Evolutionary conservation across 2,329 filamentous ascomycete genomes (phyloP).

Genomic region (Chaetomiaceae sp.): DNA sequence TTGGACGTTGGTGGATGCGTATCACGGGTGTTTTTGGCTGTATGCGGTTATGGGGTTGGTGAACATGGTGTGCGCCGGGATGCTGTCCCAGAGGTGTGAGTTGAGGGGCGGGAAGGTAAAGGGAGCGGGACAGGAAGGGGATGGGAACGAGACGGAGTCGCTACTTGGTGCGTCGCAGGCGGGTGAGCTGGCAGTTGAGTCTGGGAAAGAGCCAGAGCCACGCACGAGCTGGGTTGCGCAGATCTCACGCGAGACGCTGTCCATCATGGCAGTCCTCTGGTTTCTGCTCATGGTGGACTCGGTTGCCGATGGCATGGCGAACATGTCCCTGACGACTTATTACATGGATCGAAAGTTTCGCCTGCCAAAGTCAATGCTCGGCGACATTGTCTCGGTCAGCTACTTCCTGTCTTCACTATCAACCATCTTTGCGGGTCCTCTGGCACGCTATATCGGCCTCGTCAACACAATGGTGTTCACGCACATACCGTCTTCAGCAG

Average conservation of each 20-base stretch:
- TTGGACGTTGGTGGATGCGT: constrained; percentile 48
- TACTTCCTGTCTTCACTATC: constrained; percentile 53
- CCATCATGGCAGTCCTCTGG: constrained; percentile 61
- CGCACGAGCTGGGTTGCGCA: constrained; percentile 42
- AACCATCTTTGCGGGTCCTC: constrained; percentile 53
- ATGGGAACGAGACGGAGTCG: constrained; percentile 13
- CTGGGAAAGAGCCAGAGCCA: constrained; percentile 11
- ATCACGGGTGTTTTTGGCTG: constrained; percentile 56
- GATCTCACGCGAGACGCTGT: constrained; percentile 54
- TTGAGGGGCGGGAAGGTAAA: constrained; percentile 32
- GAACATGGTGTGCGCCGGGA: constrained; percentile 44
- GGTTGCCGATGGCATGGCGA: constrained; percentile 62
- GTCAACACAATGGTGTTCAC: constrained; percentile 64
- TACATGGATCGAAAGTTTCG: constrained; percentile 55
- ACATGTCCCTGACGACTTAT: constrained; percentile 54
- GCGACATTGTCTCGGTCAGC: constrained; percentile 52
- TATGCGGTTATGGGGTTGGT: constrained; percentile 53
- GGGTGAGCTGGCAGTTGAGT: background rate
- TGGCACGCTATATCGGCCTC: constrained; percentile 54
- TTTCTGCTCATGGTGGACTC: constrained; percentile 61
- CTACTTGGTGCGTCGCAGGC: background rate
- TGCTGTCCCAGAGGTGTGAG: constrained; percentile 50
- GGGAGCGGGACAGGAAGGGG: constrained; percentile 20
- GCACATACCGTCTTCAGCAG: constrained; percentile 57
- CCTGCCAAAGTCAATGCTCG: constrained; percentile 52